Evolutionary conservation across 2,329 filamentous ascomycete genomes (phyloP), one percentile per base, ranked within the genome.

Genomic region (Penicillium thymicola): DNA sequence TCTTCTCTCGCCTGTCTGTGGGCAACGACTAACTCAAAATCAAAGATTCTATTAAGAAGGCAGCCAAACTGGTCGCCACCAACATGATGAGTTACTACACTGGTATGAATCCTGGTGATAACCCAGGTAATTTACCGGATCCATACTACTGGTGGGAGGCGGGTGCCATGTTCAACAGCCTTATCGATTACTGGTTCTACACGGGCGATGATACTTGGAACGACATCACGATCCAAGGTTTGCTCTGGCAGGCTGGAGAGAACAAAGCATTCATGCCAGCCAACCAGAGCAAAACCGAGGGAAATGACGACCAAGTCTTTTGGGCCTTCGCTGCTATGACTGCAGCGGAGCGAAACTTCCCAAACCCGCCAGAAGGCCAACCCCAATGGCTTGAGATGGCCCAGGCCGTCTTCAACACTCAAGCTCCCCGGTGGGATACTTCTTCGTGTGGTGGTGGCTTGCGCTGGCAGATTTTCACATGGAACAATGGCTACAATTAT

Each of bases 341-440:
- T 1, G 82, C 82, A 2, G 82, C 82, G 11, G 82, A 85, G 51
- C 57, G 68, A 1, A 73, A 72, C 41, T 74, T 74, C 27, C 72
- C 72, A 1, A 68, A 71, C 42, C 71, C 70, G 0, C 81, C 83
- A 0, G 62, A 77, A 0, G 82, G 81, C 55, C 70, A 86, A 51
- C 85, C 88, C 0, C 85, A 88, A 59, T 96, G 89, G 89, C 80
- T 94, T n/a, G 85, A 86, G 7, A 81, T 94, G 51, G 87, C 83
- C 0, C 88, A 92, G 71, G 88, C 87, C 11, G 88, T 90, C 2
- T 95, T 93, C 73, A 91, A 93, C 76, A 86, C 88, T 49, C 90
- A 91, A 67, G 85, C 84, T 2, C 74, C 75, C 21, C 83, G 90
- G 23, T 93, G 89, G 88, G 86, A 94, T 64, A 76, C 74, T 2